phyloP scores from a whole-genome alignment of 352 stramenopile genomes.

The Blastocystis sp. region DNA sequence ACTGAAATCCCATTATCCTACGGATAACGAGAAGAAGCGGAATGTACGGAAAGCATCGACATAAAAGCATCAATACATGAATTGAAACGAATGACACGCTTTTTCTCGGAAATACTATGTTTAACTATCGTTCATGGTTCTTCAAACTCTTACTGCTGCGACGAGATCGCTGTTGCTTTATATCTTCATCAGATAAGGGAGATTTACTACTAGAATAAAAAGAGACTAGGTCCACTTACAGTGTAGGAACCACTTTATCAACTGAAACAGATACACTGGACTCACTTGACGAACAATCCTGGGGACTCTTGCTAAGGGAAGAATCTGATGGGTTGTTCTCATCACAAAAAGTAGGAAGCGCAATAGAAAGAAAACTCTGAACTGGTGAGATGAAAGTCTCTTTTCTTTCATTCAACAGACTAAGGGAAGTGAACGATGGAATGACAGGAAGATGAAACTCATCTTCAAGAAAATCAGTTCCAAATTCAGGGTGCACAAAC shows the following conservation, averaged over 20 bases:
- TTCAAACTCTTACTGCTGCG: not conserved
- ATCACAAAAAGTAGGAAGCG: not conserved
- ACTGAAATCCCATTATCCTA: constrained; percentile 54
- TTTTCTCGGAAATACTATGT: constrained; percentile 58
- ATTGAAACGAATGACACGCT: constrained; percentile 54
- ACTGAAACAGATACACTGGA: not conserved
- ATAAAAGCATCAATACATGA: constrained; percentile 45
- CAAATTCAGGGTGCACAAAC: not conserved
- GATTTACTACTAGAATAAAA: not conserved
- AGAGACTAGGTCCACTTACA: not conserved
- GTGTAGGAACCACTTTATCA: not conserved
- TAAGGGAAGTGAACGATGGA: not conserved
- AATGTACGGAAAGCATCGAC: not conserved
- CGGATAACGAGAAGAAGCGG: not conserved
- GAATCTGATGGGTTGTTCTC: not conserved
- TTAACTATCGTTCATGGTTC: not conserved
- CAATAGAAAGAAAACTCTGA: constrained; percentile 24
- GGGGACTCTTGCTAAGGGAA: not conserved
- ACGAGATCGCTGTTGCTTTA: not conserved
- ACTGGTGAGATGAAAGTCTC: not conserved
- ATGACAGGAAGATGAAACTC: not conserved
- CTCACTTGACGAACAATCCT: not conserved
- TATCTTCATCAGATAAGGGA: not conserved
- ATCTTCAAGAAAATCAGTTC: not conserved
- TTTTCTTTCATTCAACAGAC: not conserved